These are phyloP conservation scores for Nelumbo lutea DNA, from an alignment of 164 flowering plant species.

Conservation along the genomic window DNA sequence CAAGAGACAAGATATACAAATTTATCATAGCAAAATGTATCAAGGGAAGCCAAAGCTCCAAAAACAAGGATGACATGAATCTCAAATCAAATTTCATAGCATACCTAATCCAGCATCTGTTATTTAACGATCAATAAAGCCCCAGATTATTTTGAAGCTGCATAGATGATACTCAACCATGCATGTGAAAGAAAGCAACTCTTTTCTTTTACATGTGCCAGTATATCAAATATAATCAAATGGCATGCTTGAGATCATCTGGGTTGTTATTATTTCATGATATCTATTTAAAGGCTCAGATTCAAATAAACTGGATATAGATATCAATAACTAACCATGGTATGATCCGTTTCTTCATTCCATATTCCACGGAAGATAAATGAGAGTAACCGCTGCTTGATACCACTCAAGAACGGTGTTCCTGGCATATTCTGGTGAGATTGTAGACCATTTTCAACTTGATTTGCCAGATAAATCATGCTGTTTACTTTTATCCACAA, in stretches of 20 bases:
- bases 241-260: background rate
- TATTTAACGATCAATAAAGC: no score
- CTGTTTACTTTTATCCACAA: conserved; percentile 31
- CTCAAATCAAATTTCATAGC: no score
- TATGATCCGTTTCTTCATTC: conserved; percentile 74
- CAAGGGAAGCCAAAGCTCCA: no score
- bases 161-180: no score
- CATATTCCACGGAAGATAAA: conserved; percentile 75
- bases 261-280: background rate
- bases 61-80: no score
- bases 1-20: no score
- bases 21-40: no score
- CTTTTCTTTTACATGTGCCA: background rate
- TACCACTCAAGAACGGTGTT: conserved; percentile 64
- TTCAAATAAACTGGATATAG: conserved; percentile 9
- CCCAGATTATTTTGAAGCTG: no score
- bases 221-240: background rate
- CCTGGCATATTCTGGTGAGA: conserved; percentile 28
- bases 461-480: conserved; percentile 31
- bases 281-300: conserved; percentile 1
- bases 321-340: conserved; percentile 53
- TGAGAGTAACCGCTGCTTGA: conserved; percentile 94
- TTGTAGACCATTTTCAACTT: conserved; percentile 35
- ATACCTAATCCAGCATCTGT: no score
- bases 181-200: no score